These are phyloP conservation scores for Colletotrichum chrysophilum DNA, from an alignment of 2,329 filamentous ascomycete genomes.

Conservation along the genomic window DNA sequence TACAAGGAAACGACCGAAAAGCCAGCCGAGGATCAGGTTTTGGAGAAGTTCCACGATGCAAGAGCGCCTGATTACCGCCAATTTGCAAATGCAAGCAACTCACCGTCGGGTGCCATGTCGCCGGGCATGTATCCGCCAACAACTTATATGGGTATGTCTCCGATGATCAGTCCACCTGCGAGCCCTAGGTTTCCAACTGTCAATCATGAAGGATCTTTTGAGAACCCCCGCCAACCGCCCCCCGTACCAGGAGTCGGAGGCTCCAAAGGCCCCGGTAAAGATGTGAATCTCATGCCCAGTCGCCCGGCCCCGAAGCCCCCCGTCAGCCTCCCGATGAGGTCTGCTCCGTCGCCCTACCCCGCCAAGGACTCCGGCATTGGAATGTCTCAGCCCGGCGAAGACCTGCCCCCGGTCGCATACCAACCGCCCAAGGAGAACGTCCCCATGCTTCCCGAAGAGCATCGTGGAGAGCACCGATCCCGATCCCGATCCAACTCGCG, in stretches of 20 bases:
- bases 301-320: slow-evolving; percentile 91
- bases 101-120: slow-evolving; percentile 51
- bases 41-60: slow-evolving; percentile 96
- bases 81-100: slow-evolving; percentile 35
- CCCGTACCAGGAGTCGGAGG: slow-evolving; percentile 73
- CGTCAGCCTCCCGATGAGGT: slow-evolving; percentile 61
- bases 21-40: slow-evolving; percentile 82
- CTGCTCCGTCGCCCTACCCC: slow-evolving; percentile 60
- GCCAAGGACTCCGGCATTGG: slow-evolving; percentile 68
- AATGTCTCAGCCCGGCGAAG: slow-evolving; percentile 64
- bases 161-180: slow-evolving; percentile 77
- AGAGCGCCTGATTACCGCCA: slow-evolving; percentile 61
- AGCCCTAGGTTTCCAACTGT: slow-evolving; percentile 85
- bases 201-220: slow-evolving; percentile 92
- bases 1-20: slow-evolving; percentile 92
- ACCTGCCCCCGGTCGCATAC: slow-evolving; percentile 51
- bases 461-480: slow-evolving; percentile 31
- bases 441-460: slow-evolving; percentile 70
- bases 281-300: slow-evolving; percentile 73
- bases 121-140: slow-evolving; percentile 60
- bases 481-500: slow-evolving; percentile 73
- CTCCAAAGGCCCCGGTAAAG: slow-evolving; percentile 52
- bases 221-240: slow-evolving; percentile 92
- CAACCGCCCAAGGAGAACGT: slow-evolving; percentile 57
- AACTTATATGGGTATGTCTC: slow-evolving; percentile 62